Percentiles rank a stretch among this genome's conserved stretches.
Evolutionary conservation across 495 filamentous ascomycete species (phyloP).

Genomic region (Penicilliopsis zonata): DNA sequence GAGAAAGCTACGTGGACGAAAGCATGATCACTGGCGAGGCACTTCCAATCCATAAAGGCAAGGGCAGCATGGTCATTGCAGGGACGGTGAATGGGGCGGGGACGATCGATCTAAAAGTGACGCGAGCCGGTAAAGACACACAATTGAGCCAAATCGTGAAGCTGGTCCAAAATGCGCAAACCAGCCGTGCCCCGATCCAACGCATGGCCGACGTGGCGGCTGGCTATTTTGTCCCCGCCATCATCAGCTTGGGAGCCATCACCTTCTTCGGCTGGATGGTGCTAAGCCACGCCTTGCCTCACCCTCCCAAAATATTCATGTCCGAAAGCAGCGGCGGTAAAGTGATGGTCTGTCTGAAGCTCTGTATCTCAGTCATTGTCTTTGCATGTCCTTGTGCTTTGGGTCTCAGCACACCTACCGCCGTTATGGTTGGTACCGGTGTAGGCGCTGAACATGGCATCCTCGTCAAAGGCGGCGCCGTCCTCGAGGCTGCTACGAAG

Average conservation of each 20-base stretch:
- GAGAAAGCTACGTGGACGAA: conserved; percentile 91
- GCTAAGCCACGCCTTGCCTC: conserved; percentile 68
- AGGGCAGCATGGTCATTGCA: conserved; percentile 72
- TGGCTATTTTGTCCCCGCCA: conserved; percentile 87
- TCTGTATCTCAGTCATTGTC: conserved; percentile 97
- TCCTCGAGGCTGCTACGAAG: conserved; percentile 84
- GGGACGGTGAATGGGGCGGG: conserved; percentile 94
- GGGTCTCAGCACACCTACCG: conserved; percentile 87
- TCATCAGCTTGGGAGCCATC: conserved; percentile 68
- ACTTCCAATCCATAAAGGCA: conserved; percentile 79
- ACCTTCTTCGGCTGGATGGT: conserved; percentile 95
- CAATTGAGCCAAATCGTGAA: conserved; percentile 97
- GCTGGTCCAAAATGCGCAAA: conserved; percentile 92
- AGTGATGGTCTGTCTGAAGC: conserved; percentile 92
- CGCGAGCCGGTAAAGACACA: conserved; percentile 84
- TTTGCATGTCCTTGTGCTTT: conserved; percentile 96
- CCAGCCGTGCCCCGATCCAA: conserved; percentile 88
- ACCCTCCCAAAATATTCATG: conserved; percentile 86
- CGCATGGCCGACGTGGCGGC: conserved; percentile 83
- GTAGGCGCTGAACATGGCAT: conserved; percentile 96
- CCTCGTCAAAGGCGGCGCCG: conserved; percentile 89
- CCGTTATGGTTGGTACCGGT: conserved; percentile 97
- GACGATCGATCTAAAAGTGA: conserved; percentile 85
- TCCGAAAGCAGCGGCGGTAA: conserved; percentile 69
- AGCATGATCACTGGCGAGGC: conserved; percentile 98